Base-by-base conservation (phyloP, 257 asterid species). In the Solanum medicagineum region DNA sequence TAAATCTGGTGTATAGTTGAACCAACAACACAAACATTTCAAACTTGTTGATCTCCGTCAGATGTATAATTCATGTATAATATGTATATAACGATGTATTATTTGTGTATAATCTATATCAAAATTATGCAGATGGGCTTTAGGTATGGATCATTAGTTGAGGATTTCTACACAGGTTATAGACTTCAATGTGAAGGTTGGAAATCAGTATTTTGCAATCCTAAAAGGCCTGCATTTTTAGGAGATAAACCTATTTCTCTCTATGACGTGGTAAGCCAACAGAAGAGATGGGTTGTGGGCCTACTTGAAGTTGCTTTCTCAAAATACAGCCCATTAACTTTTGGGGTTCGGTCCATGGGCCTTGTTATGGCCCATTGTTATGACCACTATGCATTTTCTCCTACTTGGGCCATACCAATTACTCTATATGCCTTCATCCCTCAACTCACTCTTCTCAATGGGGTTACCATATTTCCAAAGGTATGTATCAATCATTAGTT, bases 131-230 rank as follows among this genome's bases (percentile, higher is more conserved):
- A 93, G 97, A 86, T 92, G 14, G 98, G 98, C 9, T 93, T 95
- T 81, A 86, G 93, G 65, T 93, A 95, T 83, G 97, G 98, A 9
- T 92, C 98, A 1, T 81, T 95, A 74, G 96, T 92, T 62, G 98
- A 95, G 90, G 98, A 95, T 88, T 93, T 53, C 40, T 92, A 92
- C 90, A 93, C 95, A 0, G 95, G 98, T 22, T 93, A 81, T 29
- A 70, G 85, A 84, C 89, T 95, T 65, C 95, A 90, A 11, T 92
- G 98, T 70, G 95, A 95, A 80, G 97, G 98, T 66, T 95, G 98
- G 98, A 89, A 84, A 70, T 94, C 98, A 11, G 42, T 92, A 74
- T 94, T 89, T 60, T 92, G 93, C 85, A 80, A 87, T 32, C 98
- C 98, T 1, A 36, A 84, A 26, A 92, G 97, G 89, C 87, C 98